Base-by-base conservation (phyloP, 441 rosid species). In the Croton laevigatus region DNA sequence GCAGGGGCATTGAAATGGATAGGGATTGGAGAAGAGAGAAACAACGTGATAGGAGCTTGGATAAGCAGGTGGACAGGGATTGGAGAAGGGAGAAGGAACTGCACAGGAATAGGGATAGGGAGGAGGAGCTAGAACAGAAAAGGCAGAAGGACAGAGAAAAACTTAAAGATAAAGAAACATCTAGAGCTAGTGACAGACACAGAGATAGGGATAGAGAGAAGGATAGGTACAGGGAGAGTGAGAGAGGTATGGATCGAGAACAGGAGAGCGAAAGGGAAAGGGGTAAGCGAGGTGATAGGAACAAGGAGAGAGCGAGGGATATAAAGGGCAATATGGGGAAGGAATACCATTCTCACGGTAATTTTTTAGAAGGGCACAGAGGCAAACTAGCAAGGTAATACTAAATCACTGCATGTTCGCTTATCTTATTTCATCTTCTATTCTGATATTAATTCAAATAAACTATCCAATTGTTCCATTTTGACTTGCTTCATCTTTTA, bases 331-430 rank as follows among this genome's bases (percentile, higher is more conserved):
- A 81, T 78, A 57, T 71, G 16, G 11, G 10, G 14, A 84, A 79
- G 74, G 22, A 52, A 49, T 73, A 75, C 49, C 71, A 62, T 72
- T 75, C 80, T 75, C 81, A 75, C 70, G 80, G 71, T 65, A 71
- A 80, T 74, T 77, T 72, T 62, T 57, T 77, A 52, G 86, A 74
- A 64, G 81, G 73, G 49, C 66, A 46, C 72, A 68, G 61, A 17
- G 81, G 81, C 59, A 76, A 68, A 73, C 61, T 59, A 34, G 68
- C 64, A 73, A 87, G 96, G 98, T 93, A 85, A 57, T 65, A 7
- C 70, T 34, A 38, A 27, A 59, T 55, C 8, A 13, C 6, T 34
- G 58, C 57, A 48, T 55, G 65, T 5, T 57, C 12, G 8, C 42
- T 62, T 68, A 57, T 36, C 54, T 62, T 14, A 58, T 42, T 62